Evolutionary conservation across 768 basidiomycete species (phyloP), one percentile per base, ranked within the genome.

Genomic region (Galerina sulciceps): DNA sequence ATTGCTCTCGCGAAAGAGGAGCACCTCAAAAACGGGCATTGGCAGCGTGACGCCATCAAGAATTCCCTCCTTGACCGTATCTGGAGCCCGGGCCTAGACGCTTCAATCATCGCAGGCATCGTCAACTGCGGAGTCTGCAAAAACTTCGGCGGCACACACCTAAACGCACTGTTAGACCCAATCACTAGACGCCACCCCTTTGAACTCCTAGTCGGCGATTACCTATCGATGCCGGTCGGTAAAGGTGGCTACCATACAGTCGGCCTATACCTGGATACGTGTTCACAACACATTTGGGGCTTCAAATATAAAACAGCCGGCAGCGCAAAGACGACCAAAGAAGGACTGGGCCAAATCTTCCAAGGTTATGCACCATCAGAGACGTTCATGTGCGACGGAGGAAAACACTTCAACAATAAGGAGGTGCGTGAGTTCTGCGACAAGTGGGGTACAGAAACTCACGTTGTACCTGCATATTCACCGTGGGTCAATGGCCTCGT

Each of bases 401-500:
- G 77, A 0, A 42, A 53, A 1, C 73, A 79, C 49, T 80, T 80
- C 59, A 63, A 74, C 37, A 73, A 72, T 58, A 23, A 64, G 1
- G 72, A 73, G 1, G 70, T 80, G 0, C 2, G 37, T 0, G 64
- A 50, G 5, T 64, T 65, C 45, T 81, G 76, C 55, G 54, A 58
- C 1, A 23, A 52, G 18, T 41, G 62, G 17, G 61, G 66, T 0
- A 66, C 66, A 2, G n/a, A n/a, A n/a, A n/a, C n/a, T 6, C 60
- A 70, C 10, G 57, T 71, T 0, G 58, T 65, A 0, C 38, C 75
- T 6, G 71, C 72, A 3, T 80, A 80, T 52, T 67, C 76, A 13
- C 78, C 77, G 9, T 80, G 78, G 79, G 61, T 78, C 17, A 79
- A 79, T 51, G 73, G 77, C 0, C 45, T 68, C 18, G 34, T 65